Conservation (phyloP, 345 rosid genomes). For the Linum trigynum region DNA sequence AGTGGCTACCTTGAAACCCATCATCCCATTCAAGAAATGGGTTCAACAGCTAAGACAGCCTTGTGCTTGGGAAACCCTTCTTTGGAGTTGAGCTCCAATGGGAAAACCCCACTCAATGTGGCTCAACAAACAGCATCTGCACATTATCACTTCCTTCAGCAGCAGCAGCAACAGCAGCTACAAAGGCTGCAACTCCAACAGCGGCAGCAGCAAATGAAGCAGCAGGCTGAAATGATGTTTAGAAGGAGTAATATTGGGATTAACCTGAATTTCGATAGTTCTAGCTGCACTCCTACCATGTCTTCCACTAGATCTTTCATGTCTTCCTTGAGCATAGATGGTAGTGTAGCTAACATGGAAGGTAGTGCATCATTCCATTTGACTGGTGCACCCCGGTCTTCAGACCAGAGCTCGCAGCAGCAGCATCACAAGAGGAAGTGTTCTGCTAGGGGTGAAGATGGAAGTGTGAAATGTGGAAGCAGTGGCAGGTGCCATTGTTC, state of each 20-base stretch:
- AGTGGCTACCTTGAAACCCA: conserved; percentile 24
- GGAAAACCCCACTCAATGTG: conserved; percentile 28
- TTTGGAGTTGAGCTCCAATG: conserved; percentile 33
- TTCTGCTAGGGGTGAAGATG: conserved; percentile 49
- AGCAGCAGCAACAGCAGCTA: conserved; percentile 44
- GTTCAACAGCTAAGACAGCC: conserved; percentile 42
- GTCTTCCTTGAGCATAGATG: conserved; percentile 68
- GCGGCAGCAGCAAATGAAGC: conserved; percentile 36
- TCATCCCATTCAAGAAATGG: conserved; percentile 31
- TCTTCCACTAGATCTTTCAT: conserved; percentile 62
- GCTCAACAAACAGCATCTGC: conserved; percentile 19
- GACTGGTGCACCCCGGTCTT: conserved; percentile 41
- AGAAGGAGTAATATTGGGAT: conserved; percentile 47
- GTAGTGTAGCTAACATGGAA: conserved; percentile 41
- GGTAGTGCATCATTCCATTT: conserved; percentile 48
- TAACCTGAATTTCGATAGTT: conserved; percentile 57
- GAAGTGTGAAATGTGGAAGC: conserved; percentile 58
- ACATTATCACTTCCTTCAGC: conserved; percentile 37
- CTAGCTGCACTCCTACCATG: conserved; percentile 63
- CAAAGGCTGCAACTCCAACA: conserved; percentile 37
- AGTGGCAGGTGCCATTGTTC: conserved; percentile 66
- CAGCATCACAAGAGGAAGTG: conserved; percentile 56
- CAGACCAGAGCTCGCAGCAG: conserved; percentile 51
- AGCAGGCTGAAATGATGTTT: conserved; percentile 31
- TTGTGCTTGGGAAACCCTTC: conserved; percentile 44